Percentiles rank a stretch among this genome's conserved stretches.
Evolutionary conservation across 2,329 filamentous ascomycete genomes (phyloP).

Genomic region (Epichloe hybrida): DNA sequence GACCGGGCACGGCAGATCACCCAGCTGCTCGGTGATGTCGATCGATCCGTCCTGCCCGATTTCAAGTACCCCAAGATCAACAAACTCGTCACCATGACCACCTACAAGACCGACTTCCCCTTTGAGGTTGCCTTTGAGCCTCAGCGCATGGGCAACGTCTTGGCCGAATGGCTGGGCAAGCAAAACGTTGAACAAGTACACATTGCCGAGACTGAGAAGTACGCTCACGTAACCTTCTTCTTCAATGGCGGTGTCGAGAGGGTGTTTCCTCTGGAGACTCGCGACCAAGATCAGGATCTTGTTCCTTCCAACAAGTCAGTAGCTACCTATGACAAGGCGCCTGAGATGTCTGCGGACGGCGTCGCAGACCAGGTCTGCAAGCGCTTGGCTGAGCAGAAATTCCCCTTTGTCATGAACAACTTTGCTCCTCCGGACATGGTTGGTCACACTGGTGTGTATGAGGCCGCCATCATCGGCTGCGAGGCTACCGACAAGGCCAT

Average conservation of each 20-base stretch:
- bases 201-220: slow-evolving; percentile 97
- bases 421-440: slow-evolving; percentile 99
- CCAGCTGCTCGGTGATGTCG: slow-evolving; percentile 81
- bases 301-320: slow-evolving; percentile 85
- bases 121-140: slow-evolving; percentile 89
- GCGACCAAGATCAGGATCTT: slow-evolving; percentile 65
- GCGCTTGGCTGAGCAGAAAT: slow-evolving; percentile 70
- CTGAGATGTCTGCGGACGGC: slow-evolving; percentile 86
- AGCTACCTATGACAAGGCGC: slow-evolving; percentile 85
- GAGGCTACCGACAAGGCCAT: slow-evolving; percentile 88
- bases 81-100: slow-evolving; percentile 85
- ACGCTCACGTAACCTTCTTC: slow-evolving; percentile 98
- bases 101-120: slow-evolving; percentile 90
- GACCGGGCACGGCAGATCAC: slow-evolving; percentile 95
- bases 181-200: slow-evolving; percentile 87
- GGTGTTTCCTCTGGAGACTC: slow-evolving; percentile 79
- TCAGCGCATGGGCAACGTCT: slow-evolving; percentile 94
- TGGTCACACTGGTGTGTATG: slow-evolving; percentile 93
- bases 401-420: slow-evolving; percentile 99
- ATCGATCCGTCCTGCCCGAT: slow-evolving; percentile 80
- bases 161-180: slow-evolving; percentile 90
- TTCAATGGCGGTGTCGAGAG: slow-evolving; percentile 99
- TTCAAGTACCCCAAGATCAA: slow-evolving; percentile 89
- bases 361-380: slow-evolving; percentile 85
- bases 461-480: slow-evolving; percentile 77